Conservation (phyloP, 495 filamentous ascomycete genomes). For the Trypethelium eluteriae region DNA sequence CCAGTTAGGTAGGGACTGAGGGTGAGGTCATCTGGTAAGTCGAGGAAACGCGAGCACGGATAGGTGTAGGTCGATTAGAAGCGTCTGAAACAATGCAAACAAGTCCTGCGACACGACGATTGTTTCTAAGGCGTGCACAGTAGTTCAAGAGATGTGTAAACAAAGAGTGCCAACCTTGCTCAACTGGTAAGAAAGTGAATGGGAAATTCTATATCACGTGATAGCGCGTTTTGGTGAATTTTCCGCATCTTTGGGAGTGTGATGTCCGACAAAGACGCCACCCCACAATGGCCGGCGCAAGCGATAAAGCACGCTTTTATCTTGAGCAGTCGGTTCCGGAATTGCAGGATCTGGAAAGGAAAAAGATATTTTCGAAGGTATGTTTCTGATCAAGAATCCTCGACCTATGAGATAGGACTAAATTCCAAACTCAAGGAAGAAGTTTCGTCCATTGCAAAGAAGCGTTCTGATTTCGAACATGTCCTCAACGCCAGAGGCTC, state of each 20-base stretch:
- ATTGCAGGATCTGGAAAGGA: constrained; percentile 77
- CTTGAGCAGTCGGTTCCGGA: constrained; percentile 86
- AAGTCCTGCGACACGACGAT: no score
- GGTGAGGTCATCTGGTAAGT: no score
- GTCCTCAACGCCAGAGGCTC: constrained; percentile 73
- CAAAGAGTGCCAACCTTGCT: not conserved
- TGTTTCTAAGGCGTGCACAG: no score
- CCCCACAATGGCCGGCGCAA: constrained; percentile 62
- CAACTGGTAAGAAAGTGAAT: not conserved
- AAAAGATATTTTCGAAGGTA: constrained; percentile 78
- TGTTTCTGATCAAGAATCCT: constrained; percentile 10
- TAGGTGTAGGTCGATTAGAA: no score
- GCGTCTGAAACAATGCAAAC: no score
- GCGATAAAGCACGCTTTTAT: constrained; percentile 91
- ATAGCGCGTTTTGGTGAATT: not conserved
- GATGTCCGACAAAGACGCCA: not conserved
- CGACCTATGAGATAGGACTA: constrained; percentile 9
- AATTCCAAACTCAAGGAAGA: constrained; percentile 53
- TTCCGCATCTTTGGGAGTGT: not conserved
- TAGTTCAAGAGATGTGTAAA: not conserved
- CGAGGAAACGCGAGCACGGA: no score
- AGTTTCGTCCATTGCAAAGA: constrained; percentile 76
- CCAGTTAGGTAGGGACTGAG: no score
- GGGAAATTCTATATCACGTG: constrained; percentile 1
- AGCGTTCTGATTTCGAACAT: constrained; percentile 90